Base-by-base conservation (phyloP, 495 filamentous ascomycete genomes). In the Aspergillus biplanus region DNA sequence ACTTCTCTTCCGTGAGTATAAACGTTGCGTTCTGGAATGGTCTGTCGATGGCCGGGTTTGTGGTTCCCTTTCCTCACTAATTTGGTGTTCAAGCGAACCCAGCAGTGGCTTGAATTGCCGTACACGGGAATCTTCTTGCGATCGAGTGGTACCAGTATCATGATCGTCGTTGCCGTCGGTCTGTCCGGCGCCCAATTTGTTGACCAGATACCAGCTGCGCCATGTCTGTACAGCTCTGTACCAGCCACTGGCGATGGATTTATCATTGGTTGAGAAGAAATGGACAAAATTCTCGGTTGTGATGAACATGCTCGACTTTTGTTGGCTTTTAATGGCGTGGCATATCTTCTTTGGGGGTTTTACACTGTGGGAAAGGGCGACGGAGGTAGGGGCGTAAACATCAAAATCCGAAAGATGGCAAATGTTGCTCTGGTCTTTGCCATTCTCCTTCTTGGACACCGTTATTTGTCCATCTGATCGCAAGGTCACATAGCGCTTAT, bases 331-430 rank as follows among this genome's bases (percentile, higher is more conserved):
- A 66, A 99, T 83, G 4, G 92, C 93, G 69, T 89, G 93, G 73
- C 92, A 97, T 58, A 88, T 80, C 68, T 87, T 89, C 67, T 92
- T 93, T 0, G 91, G 91, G 1, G 90, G 88, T 65, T 85, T 90
- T 59, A 93, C 76, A 15, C 73, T 80, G 59, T 87, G 84, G 44
- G 85, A 84, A 57, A 86, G 76, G 39, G 90, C 85, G 13, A 84
- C 82, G 44, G 86, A 80, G 4, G 84, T 89, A 9, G 91, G 89
- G 7, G 81, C 85, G 74, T 97, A 97, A 46, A 97, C 90, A 67
- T 99, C 95, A 67, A 94, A 99, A 72, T 97, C 95, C 9, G 93
- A 92, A 13, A 99, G 74, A 73, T 96, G 91, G 70, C 96, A 97
- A 34, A 95, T 79, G 63, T 85, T 89, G 0, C 80, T 73, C 9